phyloP scores from a whole-genome alignment of 2,329 filamentous ascomycete genomes.

The Lanzia echinophila region DNA sequence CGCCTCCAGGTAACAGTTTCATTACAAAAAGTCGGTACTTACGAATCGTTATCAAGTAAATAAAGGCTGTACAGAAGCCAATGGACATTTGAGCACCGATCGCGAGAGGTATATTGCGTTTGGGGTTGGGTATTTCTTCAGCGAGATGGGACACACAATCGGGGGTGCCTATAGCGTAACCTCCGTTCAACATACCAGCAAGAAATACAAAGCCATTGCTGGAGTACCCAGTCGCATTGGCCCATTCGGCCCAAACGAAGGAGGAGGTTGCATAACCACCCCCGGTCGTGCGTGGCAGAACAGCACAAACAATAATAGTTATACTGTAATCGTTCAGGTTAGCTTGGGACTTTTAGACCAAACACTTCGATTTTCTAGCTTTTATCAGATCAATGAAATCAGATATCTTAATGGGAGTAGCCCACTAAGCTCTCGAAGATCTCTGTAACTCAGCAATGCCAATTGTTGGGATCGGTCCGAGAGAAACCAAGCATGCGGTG shows the following conservation, averaged over 20 bases:
- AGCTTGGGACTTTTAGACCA: not conserved
- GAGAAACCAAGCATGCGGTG: too few species aligned
- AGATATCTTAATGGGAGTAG: too few species aligned
- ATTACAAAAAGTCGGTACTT: not conserved
- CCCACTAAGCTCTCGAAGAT: too few species aligned
- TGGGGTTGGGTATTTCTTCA: conserved; percentile 53
- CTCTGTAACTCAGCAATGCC: too few species aligned
- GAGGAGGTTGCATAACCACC: conserved; percentile 34
- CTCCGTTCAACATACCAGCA: conserved; percentile 58
- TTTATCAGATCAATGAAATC: conserved; percentile 12
- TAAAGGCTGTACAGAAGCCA: conserved; percentile 46
- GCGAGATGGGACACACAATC: conserved; percentile 60
- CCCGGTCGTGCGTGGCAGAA: conserved; percentile 44
- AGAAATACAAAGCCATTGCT: conserved; percentile 52
- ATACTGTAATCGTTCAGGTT: not conserved
- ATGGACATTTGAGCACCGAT: conserved; percentile 45
- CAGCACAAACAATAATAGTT: conserved; percentile 43
- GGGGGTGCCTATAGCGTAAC: conserved; percentile 59
- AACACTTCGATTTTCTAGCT: not conserved
- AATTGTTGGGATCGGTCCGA: too few species aligned
- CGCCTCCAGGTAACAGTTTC: not conserved
- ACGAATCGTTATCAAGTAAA: conserved; percentile 42
- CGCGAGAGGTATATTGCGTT: conserved; percentile 46
- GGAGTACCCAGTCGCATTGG: conserved; percentile 38
- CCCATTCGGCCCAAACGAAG: conserved; percentile 41